Evolutionary conservation across 2,329 filamentous ascomycete species (phyloP), one percentile per base, ranked within the genome.

Genomic region (Fusarium torreyae): DNA sequence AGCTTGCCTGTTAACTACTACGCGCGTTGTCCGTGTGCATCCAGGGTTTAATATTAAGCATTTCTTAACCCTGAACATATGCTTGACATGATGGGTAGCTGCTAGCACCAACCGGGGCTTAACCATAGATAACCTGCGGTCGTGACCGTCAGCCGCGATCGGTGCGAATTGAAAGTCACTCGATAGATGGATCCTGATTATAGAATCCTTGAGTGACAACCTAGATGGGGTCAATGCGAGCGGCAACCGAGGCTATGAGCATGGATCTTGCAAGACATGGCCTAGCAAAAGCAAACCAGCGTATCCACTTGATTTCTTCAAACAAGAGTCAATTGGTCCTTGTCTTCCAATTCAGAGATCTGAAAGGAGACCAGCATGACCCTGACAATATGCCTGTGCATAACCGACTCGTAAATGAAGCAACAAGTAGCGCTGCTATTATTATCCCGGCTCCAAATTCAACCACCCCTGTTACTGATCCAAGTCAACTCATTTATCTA

Each of bases 401-500:
- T 62, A 62, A 43, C 52, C 51, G 40, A 39, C 62, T n/a, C 56
- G 57, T 52, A 36, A 54, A 49, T 42, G 18, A 54, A 68, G 57
- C 49, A 42, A 20, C 31, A 26, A 40, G 18, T 11, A 40, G 20
- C 59, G 40, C 53, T 26, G 20, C 20, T 17, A 36, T 36, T 36
- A 52, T 42, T 65, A 49, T 59, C 44, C 63, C 58, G 33, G 44
- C 24, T 68, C 53, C 43, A 39, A 68, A 56, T 39, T 34, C 28
- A 56, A 33, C 18, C n/a, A 59, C 42, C 51, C 62, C 45, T 68
- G 65, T 45, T 44, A 49, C 24, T 51, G 22, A 64, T 51, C 64
- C 38, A 50, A 57, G 53, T 46, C 53, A 57, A 58, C 33, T 68
- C 65, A 68, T 64, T 66, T 62, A 38, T 33, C 26, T 40, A 55